These are phyloP conservation scores for Fusarium secorum DNA, from an alignment of 2,329 filamentous ascomycete species.

Conservation along the genomic window DNA sequence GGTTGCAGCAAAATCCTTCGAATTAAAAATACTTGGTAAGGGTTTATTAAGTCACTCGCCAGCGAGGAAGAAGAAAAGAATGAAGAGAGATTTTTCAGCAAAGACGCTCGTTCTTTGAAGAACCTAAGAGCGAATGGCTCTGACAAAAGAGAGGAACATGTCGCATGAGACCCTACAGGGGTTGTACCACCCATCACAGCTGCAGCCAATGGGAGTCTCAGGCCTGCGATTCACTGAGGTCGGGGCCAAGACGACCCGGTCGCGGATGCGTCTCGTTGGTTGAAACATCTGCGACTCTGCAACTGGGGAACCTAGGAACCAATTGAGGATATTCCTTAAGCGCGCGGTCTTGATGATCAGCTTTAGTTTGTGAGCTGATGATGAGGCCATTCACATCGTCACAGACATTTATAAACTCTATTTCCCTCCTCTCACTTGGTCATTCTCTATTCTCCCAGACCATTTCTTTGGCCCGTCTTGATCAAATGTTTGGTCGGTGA, in stretches of 20 bases:
- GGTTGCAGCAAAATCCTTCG: background rate
- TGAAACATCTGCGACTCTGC: constrained; percentile 6
- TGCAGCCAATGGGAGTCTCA: background rate
- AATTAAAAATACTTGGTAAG: background rate
- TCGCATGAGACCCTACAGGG: constrained; percentile 27
- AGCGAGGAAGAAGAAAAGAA: constrained; percentile 36
- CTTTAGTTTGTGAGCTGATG: constrained; percentile 13
- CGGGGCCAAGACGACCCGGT: constrained; percentile 29
- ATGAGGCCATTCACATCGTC: background rate
- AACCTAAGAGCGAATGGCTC: constrained; percentile 13
- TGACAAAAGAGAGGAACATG: constrained; percentile 23
- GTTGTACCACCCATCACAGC: constrained; percentile 15
- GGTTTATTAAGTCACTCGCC: constrained; percentile 31
- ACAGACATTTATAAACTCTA: background rate
- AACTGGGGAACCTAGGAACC: constrained; percentile 18
- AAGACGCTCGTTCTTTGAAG: background rate
- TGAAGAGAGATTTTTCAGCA: background rate
- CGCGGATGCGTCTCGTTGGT: constrained; percentile 37
- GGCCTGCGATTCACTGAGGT: background rate
- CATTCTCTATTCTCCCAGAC: too few relatives aligned
- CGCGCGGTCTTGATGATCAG: constrained; percentile 10
- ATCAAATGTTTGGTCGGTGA: background rate
- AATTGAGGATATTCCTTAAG: constrained; percentile 24
- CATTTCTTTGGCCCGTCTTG: background rate
- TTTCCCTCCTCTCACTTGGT: background rate